Percentiles rank a stretch among this genome's conserved stretches.
Evolutionary conservation across 2,329 filamentous ascomycete species (phyloP).

Genomic region (Ilyonectria mors-panacis): DNA sequence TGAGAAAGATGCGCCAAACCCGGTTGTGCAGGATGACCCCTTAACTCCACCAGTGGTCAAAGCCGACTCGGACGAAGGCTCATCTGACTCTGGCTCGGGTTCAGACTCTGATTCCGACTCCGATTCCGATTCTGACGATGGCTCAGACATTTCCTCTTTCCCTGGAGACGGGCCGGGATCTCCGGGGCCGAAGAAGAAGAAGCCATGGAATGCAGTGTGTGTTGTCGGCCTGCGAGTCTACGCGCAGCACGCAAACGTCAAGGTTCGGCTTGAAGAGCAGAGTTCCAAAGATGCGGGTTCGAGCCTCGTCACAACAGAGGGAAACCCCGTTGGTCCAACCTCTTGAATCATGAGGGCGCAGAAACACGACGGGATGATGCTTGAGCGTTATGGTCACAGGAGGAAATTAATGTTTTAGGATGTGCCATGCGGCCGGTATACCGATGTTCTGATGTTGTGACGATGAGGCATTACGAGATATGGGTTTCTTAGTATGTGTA

Average conservation of each 20-base stretch:
- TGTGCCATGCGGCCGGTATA: background rate
- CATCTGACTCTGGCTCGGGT: constrained; percentile 40
- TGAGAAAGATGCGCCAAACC: constrained; percentile 29
- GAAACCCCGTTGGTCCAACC: constrained; percentile 27
- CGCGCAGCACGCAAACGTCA: constrained; percentile 53
- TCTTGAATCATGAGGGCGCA: constrained; percentile 12
- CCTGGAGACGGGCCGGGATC: constrained; percentile 8
- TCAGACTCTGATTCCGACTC: constrained; percentile 40
- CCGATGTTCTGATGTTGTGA: background rate
- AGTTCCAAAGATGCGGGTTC: constrained; percentile 44
- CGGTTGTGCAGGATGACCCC: constrained; percentile 33
- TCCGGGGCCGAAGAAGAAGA: constrained; percentile 33
- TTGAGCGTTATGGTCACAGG: constrained; percentile 29
- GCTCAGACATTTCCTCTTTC: constrained; percentile 39
- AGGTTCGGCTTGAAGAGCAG: constrained; percentile 53
- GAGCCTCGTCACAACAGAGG: constrained; percentile 39
- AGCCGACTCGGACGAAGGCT: constrained; percentile 31
- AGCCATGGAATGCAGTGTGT: constrained; percentile 60
- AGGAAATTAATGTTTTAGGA: background rate
- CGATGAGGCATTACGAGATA: background rate
- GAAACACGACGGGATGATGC: background rate
- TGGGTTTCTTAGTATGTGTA: background rate
- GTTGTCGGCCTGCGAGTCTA: constrained; percentile 59
- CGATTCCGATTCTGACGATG: constrained; percentile 44
- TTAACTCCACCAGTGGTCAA: constrained; percentile 26